Percentiles rank a stretch among this genome's conserved stretches.
phyloP scores from a whole-genome alignment of 495 filamentous ascomycete species.

The Sordaria brevicollis region DNA sequence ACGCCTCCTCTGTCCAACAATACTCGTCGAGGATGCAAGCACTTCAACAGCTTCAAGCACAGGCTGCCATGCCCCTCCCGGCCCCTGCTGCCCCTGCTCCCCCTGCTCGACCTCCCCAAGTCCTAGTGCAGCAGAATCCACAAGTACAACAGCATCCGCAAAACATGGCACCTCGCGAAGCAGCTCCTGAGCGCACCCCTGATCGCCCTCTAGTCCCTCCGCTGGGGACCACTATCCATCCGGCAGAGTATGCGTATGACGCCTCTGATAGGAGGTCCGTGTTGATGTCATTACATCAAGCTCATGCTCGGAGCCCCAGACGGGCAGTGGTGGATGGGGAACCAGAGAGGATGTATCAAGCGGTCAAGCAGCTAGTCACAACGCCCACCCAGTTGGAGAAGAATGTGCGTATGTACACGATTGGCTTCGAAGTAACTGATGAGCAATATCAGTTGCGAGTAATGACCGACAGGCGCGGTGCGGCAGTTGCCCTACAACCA shows the following conservation, averaged over 20 bases:
- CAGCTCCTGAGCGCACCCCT: background rate
- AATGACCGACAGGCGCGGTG: background rate
- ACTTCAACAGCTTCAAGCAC: background rate
- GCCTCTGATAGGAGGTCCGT: constrained; percentile 34
- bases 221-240: constrained; percentile 3
- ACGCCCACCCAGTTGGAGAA: constrained; percentile 26
- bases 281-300: constrained; percentile 45
- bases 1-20: background rate
- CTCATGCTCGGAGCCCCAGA: constrained; percentile 44
- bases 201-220: background rate
- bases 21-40: background rate
- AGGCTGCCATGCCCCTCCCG: background rate
- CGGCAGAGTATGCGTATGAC: constrained; percentile 25
- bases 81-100: background rate
- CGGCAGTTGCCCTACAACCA: background rate
- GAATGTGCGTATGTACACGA: constrained; percentile 16
- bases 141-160: background rate
- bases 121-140: background rate
- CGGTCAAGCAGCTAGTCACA: constrained; percentile 33
- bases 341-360: constrained; percentile 35
- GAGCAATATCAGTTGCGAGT: constrained; percentile 14
- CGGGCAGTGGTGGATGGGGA: constrained; percentile 22
- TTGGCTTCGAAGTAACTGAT: constrained; percentile 24
- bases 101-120: background rate
- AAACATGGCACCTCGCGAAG: background rate